These are phyloP conservation scores for Aureobasidium sp. DNA, from an alignment of 2,329 filamentous ascomycete species.

Conservation along the genomic window DNA sequence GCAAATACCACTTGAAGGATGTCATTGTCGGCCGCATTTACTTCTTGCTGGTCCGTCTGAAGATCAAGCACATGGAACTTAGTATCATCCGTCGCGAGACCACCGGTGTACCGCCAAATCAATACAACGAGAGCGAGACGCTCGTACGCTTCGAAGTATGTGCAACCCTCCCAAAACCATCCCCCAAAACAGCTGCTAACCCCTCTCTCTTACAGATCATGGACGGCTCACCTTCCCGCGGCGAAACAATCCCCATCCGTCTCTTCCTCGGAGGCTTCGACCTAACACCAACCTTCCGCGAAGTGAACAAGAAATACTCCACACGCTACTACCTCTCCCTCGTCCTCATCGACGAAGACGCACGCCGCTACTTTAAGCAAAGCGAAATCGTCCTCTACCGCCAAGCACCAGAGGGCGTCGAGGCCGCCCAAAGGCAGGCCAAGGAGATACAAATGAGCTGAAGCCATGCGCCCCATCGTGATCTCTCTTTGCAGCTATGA, in stretches of 20 bases:
- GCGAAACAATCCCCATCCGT: constrained; percentile 89
- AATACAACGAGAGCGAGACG: constrained; percentile 99
- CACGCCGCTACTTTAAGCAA: constrained; percentile 96
- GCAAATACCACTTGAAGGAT: constrained; percentile 98
- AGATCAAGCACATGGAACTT: constrained; percentile 99
- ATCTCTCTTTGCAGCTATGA: constrained; percentile 10
- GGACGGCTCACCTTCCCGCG: constrained; percentile 96
- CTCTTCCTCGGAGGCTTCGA: constrained; percentile 97
- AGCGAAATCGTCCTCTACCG: constrained; percentile 96
- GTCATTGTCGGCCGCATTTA: constrained; percentile 98
- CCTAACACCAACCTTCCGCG: constrained; percentile 93
- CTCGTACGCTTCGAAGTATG: constrained; percentile 92
- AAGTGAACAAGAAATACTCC: constrained; percentile 99
- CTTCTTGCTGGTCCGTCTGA: constrained; percentile 90
- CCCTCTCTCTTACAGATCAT: constrained; percentile 89
- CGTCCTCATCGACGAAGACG: constrained; percentile 61
- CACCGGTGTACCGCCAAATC: constrained; percentile 91
- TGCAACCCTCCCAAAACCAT: too few relatives aligned
- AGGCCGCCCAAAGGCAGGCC: constrained; percentile 40
- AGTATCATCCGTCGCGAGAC: constrained; percentile 97
- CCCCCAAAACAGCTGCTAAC: too few relatives aligned
- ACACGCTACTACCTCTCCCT: constrained; percentile 95
- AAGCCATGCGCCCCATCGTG: constrained; percentile 5
- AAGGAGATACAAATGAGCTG: constrained; percentile 31
- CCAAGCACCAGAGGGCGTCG: constrained; percentile 51